Evolutionary conservation across 495 filamentous ascomycete species (phyloP), one percentile per base, ranked within the genome.

Genomic region (Penicillium silybi): DNA sequence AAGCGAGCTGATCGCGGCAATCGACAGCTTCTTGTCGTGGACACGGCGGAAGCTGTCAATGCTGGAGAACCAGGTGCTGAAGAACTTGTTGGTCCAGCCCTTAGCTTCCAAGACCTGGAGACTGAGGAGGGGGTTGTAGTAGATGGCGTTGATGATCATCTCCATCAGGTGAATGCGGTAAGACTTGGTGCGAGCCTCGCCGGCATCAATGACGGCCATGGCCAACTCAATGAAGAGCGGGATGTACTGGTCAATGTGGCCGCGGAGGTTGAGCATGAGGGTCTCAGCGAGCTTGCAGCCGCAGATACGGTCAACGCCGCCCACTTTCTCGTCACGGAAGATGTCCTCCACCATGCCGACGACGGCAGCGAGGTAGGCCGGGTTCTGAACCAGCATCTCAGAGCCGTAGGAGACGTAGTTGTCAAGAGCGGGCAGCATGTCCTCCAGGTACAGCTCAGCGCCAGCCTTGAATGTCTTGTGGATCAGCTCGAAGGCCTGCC

Each of bases 31-130:
- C 81, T 98, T 98, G 74, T 98, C 93, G 63, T 98, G 93, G 11
- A 98, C 93, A 15, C 93, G 79, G 47, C 84, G 85, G 73, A 98
- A 96, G 67, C 83, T 86, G 53, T 96, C 89, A 70, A 98, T 98
- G 68, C 84, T 96, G 26, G 88, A 86, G 70, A 98, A 98, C 93
- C 93, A 98, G 27, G 90, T 75, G 68, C 86, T 93, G 80, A 98
- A 98, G 71, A 98, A 97, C 72, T 95, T 96, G 71, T 97, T 97
- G n/a, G 93, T 98, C 92, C 89, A 96, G 49, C 82, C 85, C 48
- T 92, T 90, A n/a, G 78, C 67, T 69, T 98, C 93, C 35, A 98
- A 77, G 17, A 95, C 80, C 45, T 90, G 89, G 25, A 98, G 78
- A 53, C 87, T 75, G 52, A 96, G 80, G 32, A 79, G 66, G 2